Evolutionary conservation across 1,284 basidiomycete species (phyloP).

Genomic region (Rhodofomes roseus): DNA sequence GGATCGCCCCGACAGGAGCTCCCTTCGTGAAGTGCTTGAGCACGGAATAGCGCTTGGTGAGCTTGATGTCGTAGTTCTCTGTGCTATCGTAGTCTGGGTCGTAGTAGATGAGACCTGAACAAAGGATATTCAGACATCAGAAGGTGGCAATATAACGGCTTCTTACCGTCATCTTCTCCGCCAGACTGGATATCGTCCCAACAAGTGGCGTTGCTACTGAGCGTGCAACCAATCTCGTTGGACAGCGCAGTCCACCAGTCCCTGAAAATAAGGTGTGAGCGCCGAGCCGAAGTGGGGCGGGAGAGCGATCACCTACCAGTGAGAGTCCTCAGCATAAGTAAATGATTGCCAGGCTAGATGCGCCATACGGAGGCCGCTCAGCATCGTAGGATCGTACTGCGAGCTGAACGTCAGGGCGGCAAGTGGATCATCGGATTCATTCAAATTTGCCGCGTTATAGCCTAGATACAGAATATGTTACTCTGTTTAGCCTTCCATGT

Average conservation of each 20-base stretch:
- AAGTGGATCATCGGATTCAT: constrained; percentile 7
- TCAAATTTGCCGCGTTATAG: constrained; percentile 16
- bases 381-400: constrained; percentile 18
- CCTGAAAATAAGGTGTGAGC: constrained; percentile 7
- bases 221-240: constrained; percentile 18
- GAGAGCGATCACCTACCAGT: neutral
- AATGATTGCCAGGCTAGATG: constrained; percentile 22
- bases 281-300: neutral
- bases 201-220: constrained; percentile 5
- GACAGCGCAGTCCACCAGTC: constrained; percentile 29
- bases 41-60: neutral
- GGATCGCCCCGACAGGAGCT: neutral
- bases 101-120: neutral
- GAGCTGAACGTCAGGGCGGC: constrained; percentile 11
- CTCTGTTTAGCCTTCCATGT: too few relatives aligned
- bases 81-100: neutral
- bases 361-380: constrained; percentile 24
- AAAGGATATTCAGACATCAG: neutral
- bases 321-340: constrained; percentile 14
- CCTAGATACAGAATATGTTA: neutral
- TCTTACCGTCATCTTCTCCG: neutral
- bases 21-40: constrained; percentile 2
- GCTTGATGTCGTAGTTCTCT: neutral
- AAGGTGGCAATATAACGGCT: neutral
- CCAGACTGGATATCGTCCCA: constrained; percentile 6